phyloP scores from a whole-genome alignment of 768 basidiomycete genomes.

The Suillus subaureus region DNA sequence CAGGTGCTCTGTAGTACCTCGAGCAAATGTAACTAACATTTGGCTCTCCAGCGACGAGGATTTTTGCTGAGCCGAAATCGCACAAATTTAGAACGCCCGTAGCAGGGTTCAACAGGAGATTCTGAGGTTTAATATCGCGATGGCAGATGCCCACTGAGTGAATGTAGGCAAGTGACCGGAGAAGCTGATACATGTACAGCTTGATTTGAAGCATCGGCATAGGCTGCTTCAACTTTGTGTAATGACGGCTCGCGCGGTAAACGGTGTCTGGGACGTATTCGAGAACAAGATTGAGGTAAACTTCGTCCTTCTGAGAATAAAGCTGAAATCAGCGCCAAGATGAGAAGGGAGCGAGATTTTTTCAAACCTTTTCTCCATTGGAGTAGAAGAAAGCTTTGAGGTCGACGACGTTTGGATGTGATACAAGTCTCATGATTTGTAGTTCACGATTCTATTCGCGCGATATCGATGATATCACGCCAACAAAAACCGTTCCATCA shows the following conservation, averaged over 20 bases:
- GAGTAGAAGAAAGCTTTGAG: constrained; percentile 99
- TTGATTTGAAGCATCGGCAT: constrained; percentile 99
- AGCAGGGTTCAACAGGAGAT: constrained; percentile 93
- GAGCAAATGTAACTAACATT: constrained; percentile 99
- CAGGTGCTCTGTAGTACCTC: constrained; percentile 97
- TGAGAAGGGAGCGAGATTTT: constrained; percentile 10
- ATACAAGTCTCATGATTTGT: constrained; percentile 97
- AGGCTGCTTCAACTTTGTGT: constrained; percentile 98
- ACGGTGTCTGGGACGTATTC: constrained; percentile 99
- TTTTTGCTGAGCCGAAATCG: constrained; percentile 99
- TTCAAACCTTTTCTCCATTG: constrained; percentile 94
- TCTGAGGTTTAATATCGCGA: constrained; percentile 99
- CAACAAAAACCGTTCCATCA: constrained; percentile 12
- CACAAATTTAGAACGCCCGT: constrained; percentile 97
- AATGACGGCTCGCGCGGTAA: constrained; percentile 97
- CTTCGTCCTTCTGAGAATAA: constrained; percentile 88
- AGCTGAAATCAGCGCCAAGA: constrained; percentile 14
- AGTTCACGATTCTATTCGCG: constrained; percentile 89
- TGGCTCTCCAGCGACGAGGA: constrained; percentile 95
- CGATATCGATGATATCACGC: constrained; percentile 7
- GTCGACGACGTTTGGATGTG: constrained; percentile 97
- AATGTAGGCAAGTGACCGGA: constrained; percentile 98
- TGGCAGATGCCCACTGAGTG: constrained; percentile 99
- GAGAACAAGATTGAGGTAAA: constrained; percentile 98
- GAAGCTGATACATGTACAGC: constrained; percentile 99